Evolutionary conservation across 106 monocot species (phyloP), one percentile per base, ranked within the genome.

Genomic region (Acanthochlamys bracteata): DNA sequence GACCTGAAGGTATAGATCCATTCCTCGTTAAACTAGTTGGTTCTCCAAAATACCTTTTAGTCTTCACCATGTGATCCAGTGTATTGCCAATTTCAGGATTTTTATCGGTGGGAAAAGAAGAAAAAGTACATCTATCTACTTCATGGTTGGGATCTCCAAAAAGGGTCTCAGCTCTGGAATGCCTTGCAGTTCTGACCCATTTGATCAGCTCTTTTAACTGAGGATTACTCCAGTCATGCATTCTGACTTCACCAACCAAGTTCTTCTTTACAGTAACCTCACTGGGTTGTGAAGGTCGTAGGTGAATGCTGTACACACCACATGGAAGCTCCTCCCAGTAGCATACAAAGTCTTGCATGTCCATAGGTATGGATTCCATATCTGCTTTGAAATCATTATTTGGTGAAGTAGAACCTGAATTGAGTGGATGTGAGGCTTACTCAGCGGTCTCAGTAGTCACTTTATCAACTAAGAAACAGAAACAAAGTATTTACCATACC

Each of bases 271-370:
- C 20, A 71, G 22, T 26, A 10, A 58, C 41, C 20, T n/a, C 47
- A 40, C 66, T 60, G 15, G 23, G 42, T 59, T 57, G 62, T 11
- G 63, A 64, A 25, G 42, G 16, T 21, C 79, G 73, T 59, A 95
- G 68, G n/a, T 55, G 24, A 22, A 90, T n/a, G 58, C 87, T 95
- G 80, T 87, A 87, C 66, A 90, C 86, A 14, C 95, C 95, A 80
- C 89, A 89, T 55, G 78, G 75, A 64, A 89, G 73, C 75, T 95
- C 95, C 49, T 95, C 80, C 95, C 90, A 95, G 60, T 80, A 75
- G 54, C 25, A 59, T 55, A 25, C 15, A n/a, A 23, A 55, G 41
- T 40, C 16, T 43, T 20, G 25, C 56, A 39, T 20, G 46, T 72
- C 16, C 53, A 39, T 53, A 71, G 42, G 60, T 59, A 66, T 63